A percentile compares a stretch with the other conserved stretches of the same genome.
Evolutionary conservation across 768 basidiomycete genomes (phyloP).

Genomic region (Collybiopsis luxurians): DNA sequence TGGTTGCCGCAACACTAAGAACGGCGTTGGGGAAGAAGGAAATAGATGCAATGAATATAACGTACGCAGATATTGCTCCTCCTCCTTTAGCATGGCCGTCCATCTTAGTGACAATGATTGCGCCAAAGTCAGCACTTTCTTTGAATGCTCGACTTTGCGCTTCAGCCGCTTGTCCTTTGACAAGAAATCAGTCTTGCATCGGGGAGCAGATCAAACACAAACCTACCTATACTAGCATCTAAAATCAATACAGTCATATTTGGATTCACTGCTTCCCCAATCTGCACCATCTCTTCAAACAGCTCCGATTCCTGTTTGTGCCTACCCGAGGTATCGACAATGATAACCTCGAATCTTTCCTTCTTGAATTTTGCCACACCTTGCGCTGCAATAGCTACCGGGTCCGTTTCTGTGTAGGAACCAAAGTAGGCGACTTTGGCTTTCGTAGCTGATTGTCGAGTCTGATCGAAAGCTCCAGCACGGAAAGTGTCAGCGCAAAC

Average conservation of each 20-base stretch:
- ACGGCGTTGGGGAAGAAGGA: constrained; percentile 13
- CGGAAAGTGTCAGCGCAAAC: constrained; percentile 99
- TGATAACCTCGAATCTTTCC: constrained; percentile 97
- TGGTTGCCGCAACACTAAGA: constrained; percentile 91
- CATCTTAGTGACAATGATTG: constrained; percentile 99
- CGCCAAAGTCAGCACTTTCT: constrained; percentile 95
- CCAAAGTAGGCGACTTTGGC: constrained; percentile 99
- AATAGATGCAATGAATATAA: constrained; percentile 12
- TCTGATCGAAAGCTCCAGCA: constrained; percentile 98
- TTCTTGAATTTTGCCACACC: constrained; percentile 98
- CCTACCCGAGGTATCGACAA: constrained; percentile 96
- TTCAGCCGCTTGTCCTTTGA: constrained; percentile 91
- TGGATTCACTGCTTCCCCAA: constrained; percentile 88
- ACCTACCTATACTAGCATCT: constrained; percentile 91
- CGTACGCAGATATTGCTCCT: constrained; percentile 98
- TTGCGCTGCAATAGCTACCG: constrained; percentile 89
- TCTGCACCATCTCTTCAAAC: constrained; percentile 98
- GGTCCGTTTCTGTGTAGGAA: constrained; percentile 98
- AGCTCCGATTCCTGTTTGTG: constrained; percentile 97
- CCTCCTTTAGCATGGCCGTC: constrained; percentile 99
- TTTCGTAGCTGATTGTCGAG: constrained; percentile 97
- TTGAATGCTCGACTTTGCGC: constrained; percentile 97
- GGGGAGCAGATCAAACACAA: neutral
- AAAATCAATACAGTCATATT: constrained; percentile 95
- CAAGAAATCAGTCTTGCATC: neutral